Percentiles rank a stretch among this genome's conserved stretches.
phyloP scores from a whole-genome alignment of 345 rosid species.

The Luvunga scandens region DNA sequence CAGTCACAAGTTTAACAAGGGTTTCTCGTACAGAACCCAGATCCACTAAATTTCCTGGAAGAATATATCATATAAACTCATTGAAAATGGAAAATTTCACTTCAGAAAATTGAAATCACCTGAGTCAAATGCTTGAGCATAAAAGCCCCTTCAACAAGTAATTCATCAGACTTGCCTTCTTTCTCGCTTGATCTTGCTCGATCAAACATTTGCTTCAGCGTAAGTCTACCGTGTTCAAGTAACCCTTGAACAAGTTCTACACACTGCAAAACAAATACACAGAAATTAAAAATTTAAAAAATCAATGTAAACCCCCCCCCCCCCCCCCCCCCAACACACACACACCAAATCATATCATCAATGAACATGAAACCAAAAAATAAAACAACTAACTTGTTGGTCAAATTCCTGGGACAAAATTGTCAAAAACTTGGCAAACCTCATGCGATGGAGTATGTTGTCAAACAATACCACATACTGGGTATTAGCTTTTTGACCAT shows the following conservation, averaged over 20 bases:
- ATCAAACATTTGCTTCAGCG: constrained; percentile 67
- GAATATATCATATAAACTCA: constrained; percentile 2
- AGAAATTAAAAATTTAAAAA: constrained; percentile 9
- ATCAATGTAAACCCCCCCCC: not conserved
- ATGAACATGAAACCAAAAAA: constrained; percentile 1
- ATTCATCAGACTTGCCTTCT: constrained; percentile 38
- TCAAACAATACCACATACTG: constrained; percentile 60
- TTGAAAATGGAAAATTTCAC: not conserved
- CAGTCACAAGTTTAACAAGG: constrained; percentile 50
- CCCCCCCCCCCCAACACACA: too few relatives aligned
- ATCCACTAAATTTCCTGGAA: constrained; percentile 31
- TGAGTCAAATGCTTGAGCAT: not conserved
- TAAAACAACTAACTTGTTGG: constrained; percentile 38
- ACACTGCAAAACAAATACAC: constrained; percentile 37
- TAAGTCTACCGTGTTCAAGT: constrained; percentile 82
- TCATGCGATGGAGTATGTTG: constrained; percentile 65
- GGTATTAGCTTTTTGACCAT: constrained; percentile 38
- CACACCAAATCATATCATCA: not conserved
- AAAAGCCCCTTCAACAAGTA: not conserved
- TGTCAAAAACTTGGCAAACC: constrained; percentile 65
- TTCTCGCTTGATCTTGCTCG: constrained; percentile 37
- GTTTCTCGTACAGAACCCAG: constrained; percentile 42
- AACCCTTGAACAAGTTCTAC: constrained; percentile 62
- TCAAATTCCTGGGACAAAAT: constrained; percentile 54
- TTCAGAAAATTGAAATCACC: not conserved